Base-by-base conservation (phyloP, 257 asterid genomes). In the Scutellaria baicalensis region DNA sequence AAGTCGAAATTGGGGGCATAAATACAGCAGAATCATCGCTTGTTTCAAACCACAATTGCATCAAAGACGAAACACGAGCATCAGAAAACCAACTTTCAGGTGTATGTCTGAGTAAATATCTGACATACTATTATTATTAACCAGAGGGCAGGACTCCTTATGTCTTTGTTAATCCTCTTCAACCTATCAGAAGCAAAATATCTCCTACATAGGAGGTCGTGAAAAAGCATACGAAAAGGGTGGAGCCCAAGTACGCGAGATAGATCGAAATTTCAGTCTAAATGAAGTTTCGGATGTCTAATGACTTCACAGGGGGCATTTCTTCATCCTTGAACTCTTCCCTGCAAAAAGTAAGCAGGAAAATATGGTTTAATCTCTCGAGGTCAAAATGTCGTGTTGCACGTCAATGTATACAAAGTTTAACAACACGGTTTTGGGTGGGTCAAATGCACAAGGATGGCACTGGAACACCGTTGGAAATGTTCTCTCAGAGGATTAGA, bases 291-390 rank as follows among this genome's bases (percentile, higher is more conserved):
- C 98, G 84, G 74, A 88, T 74, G 80, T 92, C 98, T 80, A 93
- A 72, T 42, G 97, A 81, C 88, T 89, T 91, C 84, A 87, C 92
- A 1, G 69, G 68, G 5, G 93, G 96, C 89, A 89, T 64, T 44
- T 83, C 92, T 77, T 92, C 96, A 72, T 88, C 96, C 81, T 92
- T 86, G 83, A 85, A 86, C 75, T 89, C 92, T 78, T 93, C 98
- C 86, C 97, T 90, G 93, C 61, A 63, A 72, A 40, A 59, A 40
- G 47, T 21, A 16, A 56, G 39, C 50, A 42, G 63, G 38, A 21
- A 8, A 60, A 16, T 60, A 36, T 33, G 54, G 45, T 60, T 4
- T 9, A 60, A 20, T 23, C 16, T n/a, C 52, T 5, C 13, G 18
- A 9, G 12, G 13, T 40, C 45, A 40, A 7, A 7, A 5, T 40